Evolutionary conservation across 2,329 filamentous ascomycete species (phyloP).

Genomic region (Emmonsia crescens): DNA sequence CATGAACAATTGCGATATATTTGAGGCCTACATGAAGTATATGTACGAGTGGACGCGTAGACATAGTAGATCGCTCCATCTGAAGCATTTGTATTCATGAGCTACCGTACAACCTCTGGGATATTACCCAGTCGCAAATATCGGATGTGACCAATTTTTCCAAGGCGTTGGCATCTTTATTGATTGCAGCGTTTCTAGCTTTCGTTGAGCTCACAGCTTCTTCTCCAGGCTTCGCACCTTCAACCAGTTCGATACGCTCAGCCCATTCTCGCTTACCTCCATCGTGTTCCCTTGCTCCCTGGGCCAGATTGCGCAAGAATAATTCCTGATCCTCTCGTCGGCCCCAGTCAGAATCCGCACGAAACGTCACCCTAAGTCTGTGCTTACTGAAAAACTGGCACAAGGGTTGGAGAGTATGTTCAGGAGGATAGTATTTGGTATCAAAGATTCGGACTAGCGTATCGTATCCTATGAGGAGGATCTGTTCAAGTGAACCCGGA

Average conservation of each 20-base stretch:
- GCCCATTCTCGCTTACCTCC: conserved; percentile 35
- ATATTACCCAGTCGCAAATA: conserved; percentile 25
- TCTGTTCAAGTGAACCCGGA: conserved; percentile 29
- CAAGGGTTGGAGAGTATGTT: conserved; percentile 32
- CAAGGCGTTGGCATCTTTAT: conserved; percentile 21
- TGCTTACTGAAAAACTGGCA: conserved; percentile 34
- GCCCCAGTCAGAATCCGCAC: conserved; percentile 33
- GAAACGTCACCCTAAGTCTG: conserved; percentile 34
- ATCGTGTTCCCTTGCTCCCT: conserved; percentile 26
- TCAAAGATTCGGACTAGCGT: conserved; percentile 40
- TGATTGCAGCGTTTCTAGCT: conserved; percentile 27
- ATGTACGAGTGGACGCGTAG: not conserved
- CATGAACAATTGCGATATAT: not conserved
- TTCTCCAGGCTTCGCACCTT: conserved; percentile 27
- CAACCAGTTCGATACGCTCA: conserved; percentile 30
- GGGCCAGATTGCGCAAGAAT: conserved; percentile 28
- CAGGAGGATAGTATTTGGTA: conserved; percentile 38
- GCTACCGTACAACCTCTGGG: conserved; percentile 22
- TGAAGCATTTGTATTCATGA: not conserved
- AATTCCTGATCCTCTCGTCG: conserved; percentile 27
- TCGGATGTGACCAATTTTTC: conserved; percentile 26
- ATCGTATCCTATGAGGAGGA: conserved; percentile 40
- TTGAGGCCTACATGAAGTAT: not conserved
- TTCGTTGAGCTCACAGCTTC: conserved; percentile 34
- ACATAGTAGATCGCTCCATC: not conserved